A percentile compares a stretch with the other conserved stretches of the same genome.
phyloP scores from a whole-genome alignment of 352 stramenopile species.

The Phytopythium oedochilum region DNA sequence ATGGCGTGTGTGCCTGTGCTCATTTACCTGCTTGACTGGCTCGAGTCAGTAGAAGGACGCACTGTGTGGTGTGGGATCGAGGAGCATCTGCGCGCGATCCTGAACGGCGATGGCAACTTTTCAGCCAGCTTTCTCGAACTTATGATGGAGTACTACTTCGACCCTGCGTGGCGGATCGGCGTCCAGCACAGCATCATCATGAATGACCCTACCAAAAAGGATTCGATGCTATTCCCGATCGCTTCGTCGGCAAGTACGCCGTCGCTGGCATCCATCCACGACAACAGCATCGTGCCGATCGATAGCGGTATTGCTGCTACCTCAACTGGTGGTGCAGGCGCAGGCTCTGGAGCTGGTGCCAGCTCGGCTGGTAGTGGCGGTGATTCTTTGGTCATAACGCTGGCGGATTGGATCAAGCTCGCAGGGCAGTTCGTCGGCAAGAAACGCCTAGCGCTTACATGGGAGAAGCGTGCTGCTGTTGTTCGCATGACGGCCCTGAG shows the following conservation, averaged over 20 bases:
- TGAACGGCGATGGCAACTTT: constrained; percentile 72
- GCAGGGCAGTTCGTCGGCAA: constrained; percentile 54
- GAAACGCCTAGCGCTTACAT: constrained; percentile 56
- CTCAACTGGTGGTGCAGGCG: constrained; percentile 16
- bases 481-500: constrained; percentile 60
- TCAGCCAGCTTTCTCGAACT: constrained; percentile 69
- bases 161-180: constrained; percentile 48
- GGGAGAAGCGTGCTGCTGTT: constrained; percentile 68
- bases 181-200: constrained; percentile 81
- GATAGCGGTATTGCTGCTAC: constrained; percentile 36
- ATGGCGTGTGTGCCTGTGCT: constrained; percentile 64
- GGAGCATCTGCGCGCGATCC: constrained; percentile 59
- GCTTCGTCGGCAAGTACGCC: constrained; percentile 18
- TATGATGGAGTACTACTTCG: constrained; percentile 86
- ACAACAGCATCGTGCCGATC: constrained; percentile 44
- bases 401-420: constrained; percentile 69
- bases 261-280: constrained; percentile 27
- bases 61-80: constrained; percentile 84
- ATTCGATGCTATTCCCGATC: constrained; percentile 70
- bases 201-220: constrained; percentile 76
- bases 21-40: constrained; percentile 75
- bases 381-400: constrained; percentile 14
- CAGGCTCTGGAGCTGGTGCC: constrained; percentile 1
- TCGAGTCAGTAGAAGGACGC: constrained; percentile 75
- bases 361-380: background rate